Evolutionary conservation across 208 protist species (phyloP).

Genomic region (Leishmania amazonensis): DNA sequence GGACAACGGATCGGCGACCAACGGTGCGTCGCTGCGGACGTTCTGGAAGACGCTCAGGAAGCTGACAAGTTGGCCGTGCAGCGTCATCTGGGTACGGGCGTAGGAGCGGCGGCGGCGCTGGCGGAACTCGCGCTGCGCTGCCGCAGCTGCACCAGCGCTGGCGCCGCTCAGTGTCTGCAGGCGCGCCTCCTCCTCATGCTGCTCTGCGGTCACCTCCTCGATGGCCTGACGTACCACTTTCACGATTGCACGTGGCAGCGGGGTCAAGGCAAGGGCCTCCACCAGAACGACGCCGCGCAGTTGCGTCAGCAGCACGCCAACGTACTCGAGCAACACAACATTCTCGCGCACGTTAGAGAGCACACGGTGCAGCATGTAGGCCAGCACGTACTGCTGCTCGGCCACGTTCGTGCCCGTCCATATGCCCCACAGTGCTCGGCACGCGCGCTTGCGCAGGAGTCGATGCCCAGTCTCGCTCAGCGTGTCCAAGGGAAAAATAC

Average conservation of each 20-base stretch:
- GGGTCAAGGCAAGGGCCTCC: conserved; percentile 41
- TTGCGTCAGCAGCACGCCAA: conserved; percentile 72
- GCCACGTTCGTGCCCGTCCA: conserved; percentile 19
- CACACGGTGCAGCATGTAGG: conserved; percentile 51
- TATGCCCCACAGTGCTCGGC: conserved; percentile 58
- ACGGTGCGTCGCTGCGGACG: conserved; percentile 22
- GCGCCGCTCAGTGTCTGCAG: not conserved
- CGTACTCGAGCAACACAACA: conserved; percentile 63
- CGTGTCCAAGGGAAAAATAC: conserved; percentile 34
- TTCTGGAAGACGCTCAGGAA: conserved; percentile 32
- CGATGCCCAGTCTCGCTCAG: conserved; percentile 25
- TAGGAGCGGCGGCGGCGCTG: conserved; percentile 23
- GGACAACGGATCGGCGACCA: conserved; percentile 15
- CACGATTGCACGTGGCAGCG: conserved; percentile 34
- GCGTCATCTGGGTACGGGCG: conserved; percentile 16
- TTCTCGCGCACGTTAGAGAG: conserved; percentile 42
- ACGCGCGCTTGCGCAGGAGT: conserved; percentile 40
- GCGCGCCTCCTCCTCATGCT: conserved; percentile 15
- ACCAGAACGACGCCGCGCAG: conserved; percentile 28
- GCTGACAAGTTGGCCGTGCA: conserved; percentile 35
- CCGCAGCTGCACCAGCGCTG: not conserved
- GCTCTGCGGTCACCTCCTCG: conserved; percentile 17
- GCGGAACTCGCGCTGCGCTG: conserved; percentile 6
- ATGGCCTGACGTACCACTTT: conserved; percentile 22
- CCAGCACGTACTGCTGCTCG: conserved; percentile 33